A percentile compares a stretch with the other conserved stretches of the same genome.
These are phyloP conservation scores for Kodamaea leandrae DNA, from an alignment of 805 yeast genomes.

Conservation along the genomic window DNA sequence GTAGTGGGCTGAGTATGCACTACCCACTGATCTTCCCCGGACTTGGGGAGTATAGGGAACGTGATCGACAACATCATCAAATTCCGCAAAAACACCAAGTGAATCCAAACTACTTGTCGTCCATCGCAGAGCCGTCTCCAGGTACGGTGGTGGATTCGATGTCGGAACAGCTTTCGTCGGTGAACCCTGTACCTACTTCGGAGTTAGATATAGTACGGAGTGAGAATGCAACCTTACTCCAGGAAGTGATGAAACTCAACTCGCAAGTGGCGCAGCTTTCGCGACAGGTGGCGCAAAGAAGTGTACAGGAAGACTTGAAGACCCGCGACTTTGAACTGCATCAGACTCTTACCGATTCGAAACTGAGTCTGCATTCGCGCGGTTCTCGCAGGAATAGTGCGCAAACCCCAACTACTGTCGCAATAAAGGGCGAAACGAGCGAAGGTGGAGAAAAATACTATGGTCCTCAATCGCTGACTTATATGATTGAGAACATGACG, in stretches of 20 bases:
- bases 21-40: conserved; percentile 6
- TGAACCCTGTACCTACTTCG: too few relatives aligned
- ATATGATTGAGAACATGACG: conserved; percentile 29
- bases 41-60: neutral
- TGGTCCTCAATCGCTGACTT: conserved; percentile 50
- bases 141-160: too few relatives aligned
- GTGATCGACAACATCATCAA: neutral
- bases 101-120: neutral
- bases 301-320: neutral
- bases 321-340: neutral
- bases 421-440: conserved; percentile 35
- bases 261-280: conserved; percentile 10
- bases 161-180: too few relatives aligned
- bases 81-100: conserved; percentile 3
- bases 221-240: conserved; percentile 21
- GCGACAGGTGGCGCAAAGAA: conserved; percentile 1
- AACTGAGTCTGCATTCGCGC: neutral
- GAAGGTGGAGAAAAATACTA: conserved; percentile 45
- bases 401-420: conserved; percentile 9
- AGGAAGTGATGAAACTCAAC: conserved; percentile 19
- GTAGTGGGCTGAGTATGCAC: conserved; percentile 6
- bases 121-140: neutral
- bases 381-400: neutral
- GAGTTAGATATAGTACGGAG: conserved; percentile 6
- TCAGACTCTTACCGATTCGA: too few relatives aligned